Evolutionary conservation across 2,329 filamentous ascomycete genomes (phyloP), one percentile per base, ranked within the genome.

Genomic region (Arthroderma sp.): DNA sequence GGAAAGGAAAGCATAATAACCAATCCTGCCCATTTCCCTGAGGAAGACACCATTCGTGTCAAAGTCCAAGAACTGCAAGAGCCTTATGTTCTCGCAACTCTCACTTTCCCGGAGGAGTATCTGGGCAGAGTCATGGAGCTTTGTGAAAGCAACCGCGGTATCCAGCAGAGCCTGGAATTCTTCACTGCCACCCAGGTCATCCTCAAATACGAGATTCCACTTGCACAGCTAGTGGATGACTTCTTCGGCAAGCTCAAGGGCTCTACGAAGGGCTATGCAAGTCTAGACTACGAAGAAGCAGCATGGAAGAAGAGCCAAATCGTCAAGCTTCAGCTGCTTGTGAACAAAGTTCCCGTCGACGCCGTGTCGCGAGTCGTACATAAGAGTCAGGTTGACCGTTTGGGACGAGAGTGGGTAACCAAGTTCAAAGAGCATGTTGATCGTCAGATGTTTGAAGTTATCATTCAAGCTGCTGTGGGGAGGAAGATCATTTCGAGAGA

Each of bases 361-460:
- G 91, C 91, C 7, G 87, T 98, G 11, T 81, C 86, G n/a, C 80
- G 89, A 31, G 80, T 98, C 3, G 77, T 96, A 34, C 91, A 98
- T 56, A 68, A 72, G 33, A 86, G 82, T 8, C 87, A 95, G 62
- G 78, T 82, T 0, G 82, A 89, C 29, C 74, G 85, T 11, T 70
- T 95, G 4, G 91, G 87, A 4, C 75, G 86, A 40, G 73, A 80
- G 46, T 98, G 91, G 91, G 89, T 95, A 4, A 80, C 77, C 36
- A 94, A 94, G 64, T 96, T 98, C 72, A 96, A 94, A 59, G 81
- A 95, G 62, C 89, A 96, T 56, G 89, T 98, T 15, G 85, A 94
- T 57, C 73, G 91, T 11, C 91, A 98, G 63, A 91, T 96, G 80
- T 98, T 94, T 58, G 91, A 98, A 67, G 79, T 98, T 22, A 72